Conservation (phyloP, 305 asterid genomes). For the Plantago coronopus region DNA sequence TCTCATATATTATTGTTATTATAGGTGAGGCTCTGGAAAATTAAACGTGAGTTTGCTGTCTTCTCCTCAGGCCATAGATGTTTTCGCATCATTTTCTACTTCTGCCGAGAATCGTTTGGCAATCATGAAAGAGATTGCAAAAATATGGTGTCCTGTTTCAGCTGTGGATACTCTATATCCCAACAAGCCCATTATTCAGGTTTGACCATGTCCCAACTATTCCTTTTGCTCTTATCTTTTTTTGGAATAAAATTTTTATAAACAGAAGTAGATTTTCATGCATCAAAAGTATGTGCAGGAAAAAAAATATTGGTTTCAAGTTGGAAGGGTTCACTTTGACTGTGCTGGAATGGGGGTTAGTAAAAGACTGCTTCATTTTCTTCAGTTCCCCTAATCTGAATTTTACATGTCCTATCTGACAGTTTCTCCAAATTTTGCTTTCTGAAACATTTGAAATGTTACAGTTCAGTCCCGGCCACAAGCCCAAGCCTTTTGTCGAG, state of each 20-base stretch:
- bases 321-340: constrained; percentile 61
- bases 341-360: constrained; percentile 48
- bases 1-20: constrained; percentile 4
- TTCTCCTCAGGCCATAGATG: constrained; percentile 73
- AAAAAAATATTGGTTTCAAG: constrained; percentile 37
- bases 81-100: constrained; percentile 80
- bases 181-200: constrained; percentile 78
- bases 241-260: too few species aligned
- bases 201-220: constrained; percentile 18
- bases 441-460: constrained; percentile 9
- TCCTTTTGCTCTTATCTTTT: neutral
- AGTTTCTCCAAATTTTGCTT: constrained; percentile 18
- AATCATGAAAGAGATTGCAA: constrained; percentile 68
- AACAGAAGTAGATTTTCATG: constrained; percentile 23
- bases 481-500: constrained; percentile 63
- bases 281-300: constrained; percentile 42
- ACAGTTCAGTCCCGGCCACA: constrained; percentile 52
- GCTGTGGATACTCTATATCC: constrained; percentile 58
- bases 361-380: constrained; percentile 1
- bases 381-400: neutral
- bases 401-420: constrained; percentile 5
- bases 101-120: constrained; percentile 62
- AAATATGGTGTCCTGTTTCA: constrained; percentile 55
- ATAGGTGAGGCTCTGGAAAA: constrained; percentile 15
- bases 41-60: constrained; percentile 22